Evolutionary conservation across 352 stramenopile species (phyloP), one percentile per base, ranked within the genome.

Genomic region (Phytophthora sojae): DNA sequence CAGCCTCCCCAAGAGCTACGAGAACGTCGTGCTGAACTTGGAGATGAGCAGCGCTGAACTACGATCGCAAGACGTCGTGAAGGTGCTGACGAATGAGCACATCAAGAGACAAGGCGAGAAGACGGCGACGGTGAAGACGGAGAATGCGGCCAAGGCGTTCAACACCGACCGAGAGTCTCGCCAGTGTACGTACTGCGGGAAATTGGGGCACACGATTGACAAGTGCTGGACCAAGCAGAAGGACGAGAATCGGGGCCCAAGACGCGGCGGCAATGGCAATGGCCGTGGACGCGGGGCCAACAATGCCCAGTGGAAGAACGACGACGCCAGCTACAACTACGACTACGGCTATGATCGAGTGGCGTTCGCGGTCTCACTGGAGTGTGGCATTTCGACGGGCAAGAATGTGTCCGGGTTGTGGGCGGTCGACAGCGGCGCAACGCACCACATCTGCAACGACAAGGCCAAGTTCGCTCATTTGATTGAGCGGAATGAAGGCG

Each of bases 161-260:
- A 76, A 29, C 12, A 17, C 62, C 8, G 62, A 72, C 25, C 59
- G 62, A 4, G 32, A 64, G 21, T 23, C 55, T 49, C 57, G 58
- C 32, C 15, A 49, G 15, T 71, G 68, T 37, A 57, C 32, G 0
- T 61, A 71, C 30, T 67, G 49, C 26, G 42, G 54, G 23, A 72
- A 72, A 61, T 55, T 64, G 61, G 58, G 63, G 57, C 50, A 73
- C 29, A n/a, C 45, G 7, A 19, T 64, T 0, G 63, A 67, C 1
- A 57, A 59, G 69, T 76, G 55, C 69, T 71, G 56, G 56, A 70
- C 47, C 55, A 76, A 67, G 35, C 57, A 73, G 65, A 73, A 67
- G 54, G 54, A 64, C 11, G 52, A 68, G 29, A 59, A 58, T 45
- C 29, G 47, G 44, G 42, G 29, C 5, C 14, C n/a, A 45, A 15